phyloP scores from a whole-genome alignment of 2,329 filamentous ascomycete species.

The Aureobasidium sp. region DNA sequence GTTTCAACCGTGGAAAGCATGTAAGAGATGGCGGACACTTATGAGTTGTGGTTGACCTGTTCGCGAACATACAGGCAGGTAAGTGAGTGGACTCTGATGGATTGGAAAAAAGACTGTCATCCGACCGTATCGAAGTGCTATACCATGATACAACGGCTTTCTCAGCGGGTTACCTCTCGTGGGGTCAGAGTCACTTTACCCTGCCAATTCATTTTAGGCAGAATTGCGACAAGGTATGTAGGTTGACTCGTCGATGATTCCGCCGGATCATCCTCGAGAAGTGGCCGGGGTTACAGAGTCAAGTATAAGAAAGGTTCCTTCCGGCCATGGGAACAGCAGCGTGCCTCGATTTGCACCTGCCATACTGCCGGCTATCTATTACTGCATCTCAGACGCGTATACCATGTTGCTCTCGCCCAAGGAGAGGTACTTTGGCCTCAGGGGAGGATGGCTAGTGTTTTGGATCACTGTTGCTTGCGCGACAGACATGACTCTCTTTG shows the following conservation, averaged over 20 bases:
- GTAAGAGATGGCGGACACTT: too few species aligned
- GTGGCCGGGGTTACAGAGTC: not conserved
- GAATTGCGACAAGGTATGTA: not conserved
- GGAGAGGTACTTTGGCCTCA: constrained; percentile 43
- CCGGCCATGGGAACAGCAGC: not conserved
- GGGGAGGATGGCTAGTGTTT: constrained; percentile 47
- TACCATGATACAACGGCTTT: not conserved
- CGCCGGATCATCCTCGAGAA: not conserved
- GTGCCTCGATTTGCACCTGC: not conserved
- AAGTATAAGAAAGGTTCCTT: not conserved
- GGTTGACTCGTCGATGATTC: not conserved
- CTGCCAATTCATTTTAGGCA: not conserved
- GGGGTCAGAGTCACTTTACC: not conserved
- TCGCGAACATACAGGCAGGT: too few species aligned
- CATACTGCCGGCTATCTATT: not conserved
- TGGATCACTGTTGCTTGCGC: constrained; percentile 30
- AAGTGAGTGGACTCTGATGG: too few species aligned
- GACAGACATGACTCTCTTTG: constrained; percentile 41
- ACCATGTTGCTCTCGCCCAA: not conserved
- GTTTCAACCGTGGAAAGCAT: too few species aligned
- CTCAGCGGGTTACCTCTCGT: not conserved
- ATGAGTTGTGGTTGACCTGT: too few species aligned
- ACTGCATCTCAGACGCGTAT: not conserved
- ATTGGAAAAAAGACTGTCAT: too few species aligned
- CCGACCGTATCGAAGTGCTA: not conserved